These are phyloP conservation scores for Ganoderma meredithae DNA, from an alignment of 1,284 basidiomycete genomes.

Conservation along the genomic window DNA sequence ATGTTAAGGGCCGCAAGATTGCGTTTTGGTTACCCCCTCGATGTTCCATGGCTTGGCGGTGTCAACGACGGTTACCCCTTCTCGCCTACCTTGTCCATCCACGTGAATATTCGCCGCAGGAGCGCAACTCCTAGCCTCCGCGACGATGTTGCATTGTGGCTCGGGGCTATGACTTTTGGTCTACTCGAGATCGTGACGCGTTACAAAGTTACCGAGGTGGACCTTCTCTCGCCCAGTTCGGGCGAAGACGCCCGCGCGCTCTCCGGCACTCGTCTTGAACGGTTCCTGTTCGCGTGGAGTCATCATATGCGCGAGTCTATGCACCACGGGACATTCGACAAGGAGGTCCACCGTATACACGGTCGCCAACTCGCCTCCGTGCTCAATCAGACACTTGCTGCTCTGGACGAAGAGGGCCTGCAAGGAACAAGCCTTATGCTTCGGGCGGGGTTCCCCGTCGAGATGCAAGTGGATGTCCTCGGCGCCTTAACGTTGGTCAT, in stretches of 20 bases:
- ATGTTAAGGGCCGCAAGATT: background rate
- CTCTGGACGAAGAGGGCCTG: constrained; percentile 21
- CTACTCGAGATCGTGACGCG: constrained; percentile 21
- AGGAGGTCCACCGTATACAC: constrained; percentile 1
- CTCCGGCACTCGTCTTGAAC: constrained; percentile 11
- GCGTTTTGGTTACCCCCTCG: constrained; percentile 14
- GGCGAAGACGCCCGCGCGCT: background rate
- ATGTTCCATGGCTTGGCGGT: constrained; percentile 19
- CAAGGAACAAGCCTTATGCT: constrained; percentile 1
- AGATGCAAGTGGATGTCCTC: background rate
- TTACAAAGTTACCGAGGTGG: constrained; percentile 14
- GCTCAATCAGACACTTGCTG: constrained; percentile 11
- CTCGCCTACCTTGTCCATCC: constrained; percentile 13
- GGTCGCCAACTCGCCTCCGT: constrained; percentile 15
- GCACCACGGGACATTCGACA: background rate
- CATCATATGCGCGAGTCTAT: constrained; percentile 8
- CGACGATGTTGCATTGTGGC: constrained; percentile 26
- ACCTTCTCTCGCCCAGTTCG: constrained; percentile 5
- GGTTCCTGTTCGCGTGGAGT: constrained; percentile 17
- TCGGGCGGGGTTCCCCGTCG: constrained; percentile 3
- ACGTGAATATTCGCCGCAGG: constrained; percentile 13
- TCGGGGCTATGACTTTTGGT: constrained; percentile 26
- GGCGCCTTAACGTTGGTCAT: constrained; percentile 17
- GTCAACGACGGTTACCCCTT: constrained; percentile 20
- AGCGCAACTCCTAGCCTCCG: constrained; percentile 5